phyloP scores from a whole-genome alignment of 1,284 basidiomycete species.

The Apiotrichum akiyoshidainum region DNA sequence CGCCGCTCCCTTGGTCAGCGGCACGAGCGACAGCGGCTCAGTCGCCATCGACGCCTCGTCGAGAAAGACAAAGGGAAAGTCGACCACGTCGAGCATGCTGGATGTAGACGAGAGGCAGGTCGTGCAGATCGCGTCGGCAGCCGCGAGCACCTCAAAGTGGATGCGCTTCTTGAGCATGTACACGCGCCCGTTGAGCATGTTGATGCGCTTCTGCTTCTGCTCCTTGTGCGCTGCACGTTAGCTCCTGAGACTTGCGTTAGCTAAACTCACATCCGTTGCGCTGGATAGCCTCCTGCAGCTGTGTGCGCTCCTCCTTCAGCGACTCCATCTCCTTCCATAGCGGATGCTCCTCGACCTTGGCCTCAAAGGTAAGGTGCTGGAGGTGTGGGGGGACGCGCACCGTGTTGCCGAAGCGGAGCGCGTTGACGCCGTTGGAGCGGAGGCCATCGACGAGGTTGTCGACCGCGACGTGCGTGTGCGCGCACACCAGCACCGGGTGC shows the following conservation, averaged over 20 bases:
- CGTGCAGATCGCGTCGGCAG: constrained; percentile 76
- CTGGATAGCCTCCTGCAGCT: constrained; percentile 51
- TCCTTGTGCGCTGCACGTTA: constrained; percentile 30
- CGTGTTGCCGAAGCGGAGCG: constrained; percentile 69
- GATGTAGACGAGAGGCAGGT: constrained; percentile 74
- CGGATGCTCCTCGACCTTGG: constrained; percentile 63
- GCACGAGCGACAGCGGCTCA: constrained; percentile 80
- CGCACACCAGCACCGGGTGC: constrained; percentile 79
- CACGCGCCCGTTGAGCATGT: constrained; percentile 39
- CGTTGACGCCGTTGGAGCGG: constrained; percentile 60
- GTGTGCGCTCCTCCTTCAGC: constrained; percentile 60
- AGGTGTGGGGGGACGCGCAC: constrained; percentile 63
- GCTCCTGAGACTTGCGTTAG: neutral
- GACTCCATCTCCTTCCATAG: constrained; percentile 55
- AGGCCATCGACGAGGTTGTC: constrained; percentile 80
- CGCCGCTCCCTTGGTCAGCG: constrained; percentile 79
- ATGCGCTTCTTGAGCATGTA: constrained; percentile 31
- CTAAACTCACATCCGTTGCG: constrained; percentile 1
- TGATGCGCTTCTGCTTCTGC: constrained; percentile 52
- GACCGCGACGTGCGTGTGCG: constrained; percentile 92
- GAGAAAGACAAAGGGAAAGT: constrained; percentile 89
- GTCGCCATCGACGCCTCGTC: constrained; percentile 96
- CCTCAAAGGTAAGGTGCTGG: constrained; percentile 62
- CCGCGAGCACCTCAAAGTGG: constrained; percentile 57
- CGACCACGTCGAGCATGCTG: constrained; percentile 54